Conservation (phyloP, 202 grass and related monocot genomes). For the Alloteropsis angusta region DNA sequence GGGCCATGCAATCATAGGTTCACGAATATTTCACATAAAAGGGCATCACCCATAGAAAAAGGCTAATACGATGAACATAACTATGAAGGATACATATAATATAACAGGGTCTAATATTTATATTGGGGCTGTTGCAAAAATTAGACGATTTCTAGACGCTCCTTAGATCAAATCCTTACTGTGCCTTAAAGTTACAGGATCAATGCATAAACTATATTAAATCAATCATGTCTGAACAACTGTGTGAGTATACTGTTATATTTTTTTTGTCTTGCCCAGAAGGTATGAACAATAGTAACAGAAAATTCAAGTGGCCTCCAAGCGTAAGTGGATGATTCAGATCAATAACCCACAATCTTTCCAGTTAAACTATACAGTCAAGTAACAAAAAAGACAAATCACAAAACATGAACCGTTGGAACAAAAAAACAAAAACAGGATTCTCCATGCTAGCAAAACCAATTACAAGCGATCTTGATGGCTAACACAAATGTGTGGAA, state of each 20-base stretch:
- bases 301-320: background rate
- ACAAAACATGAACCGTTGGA: background rate
- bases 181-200: background rate
- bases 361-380: background rate
- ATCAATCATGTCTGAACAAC: background rate
- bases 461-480: conserved; percentile 11
- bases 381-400: background rate
- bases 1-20: background rate
- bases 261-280: background rate
- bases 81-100: too few species aligned
- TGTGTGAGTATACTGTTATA: background rate
- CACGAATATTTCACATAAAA: too few species aligned
- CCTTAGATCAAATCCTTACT: background rate
- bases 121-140: background rate
- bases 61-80: background rate
- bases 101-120: background rate
- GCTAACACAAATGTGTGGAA: conserved; percentile 3
- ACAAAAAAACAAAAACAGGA: conserved; percentile 9
- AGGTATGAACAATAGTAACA: background rate
- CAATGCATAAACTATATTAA: background rate
- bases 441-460: background rate
- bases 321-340: background rate
- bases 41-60: background rate
- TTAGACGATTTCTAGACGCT: background rate
- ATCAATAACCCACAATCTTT: background rate